These are phyloP conservation scores for Lumnitzera racemosa DNA, from an alignment of 345 rosid genomes.

Conservation along the genomic window DNA sequence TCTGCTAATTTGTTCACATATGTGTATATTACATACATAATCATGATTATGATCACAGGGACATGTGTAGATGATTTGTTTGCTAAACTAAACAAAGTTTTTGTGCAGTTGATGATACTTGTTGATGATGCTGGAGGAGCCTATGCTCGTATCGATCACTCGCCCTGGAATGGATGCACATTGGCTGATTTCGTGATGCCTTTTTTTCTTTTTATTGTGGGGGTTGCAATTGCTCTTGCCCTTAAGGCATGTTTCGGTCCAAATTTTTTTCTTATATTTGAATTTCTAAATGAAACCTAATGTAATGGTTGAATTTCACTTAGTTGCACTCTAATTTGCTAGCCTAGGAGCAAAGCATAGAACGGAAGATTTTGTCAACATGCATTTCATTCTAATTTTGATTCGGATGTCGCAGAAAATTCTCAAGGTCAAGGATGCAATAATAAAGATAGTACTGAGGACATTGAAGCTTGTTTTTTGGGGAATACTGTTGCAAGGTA, in stretches of 20 bases:
- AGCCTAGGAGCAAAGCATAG: background rate
- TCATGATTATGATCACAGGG: too few relatives aligned
- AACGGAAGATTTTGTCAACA: background rate
- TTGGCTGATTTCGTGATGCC: slow-evolving; percentile 72
- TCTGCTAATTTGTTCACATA: too few relatives aligned
- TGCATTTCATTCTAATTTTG: background rate
- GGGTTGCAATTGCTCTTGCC: slow-evolving; percentile 61
- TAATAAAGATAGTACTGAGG: slow-evolving; percentile 42
- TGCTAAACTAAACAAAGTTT: background rate
- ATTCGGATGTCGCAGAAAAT: slow-evolving; percentile 29
- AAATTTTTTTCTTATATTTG: background rate
- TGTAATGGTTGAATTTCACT: background rate
- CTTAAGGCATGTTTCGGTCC: slow-evolving; percentile 34
- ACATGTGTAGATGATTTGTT: background rate
- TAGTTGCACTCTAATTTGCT: too few relatives aligned
- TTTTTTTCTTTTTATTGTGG: slow-evolving; percentile 64
- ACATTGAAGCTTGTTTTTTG: slow-evolving; percentile 66
- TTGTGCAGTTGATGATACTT: slow-evolving; percentile 46
- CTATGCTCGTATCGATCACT: slow-evolving; percentile 46
- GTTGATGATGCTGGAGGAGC: slow-evolving; percentile 55
- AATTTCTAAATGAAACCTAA: background rate
- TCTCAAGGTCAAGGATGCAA: slow-evolving; percentile 29
- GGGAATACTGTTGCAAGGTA: slow-evolving; percentile 67
- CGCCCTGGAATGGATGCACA: slow-evolving; percentile 68
- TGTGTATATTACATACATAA: too few relatives aligned